These are phyloP conservation scores for Eremochloa ophiuroides DNA, from an alignment of 176 grass and related monocot genomes.

Conservation along the genomic window DNA sequence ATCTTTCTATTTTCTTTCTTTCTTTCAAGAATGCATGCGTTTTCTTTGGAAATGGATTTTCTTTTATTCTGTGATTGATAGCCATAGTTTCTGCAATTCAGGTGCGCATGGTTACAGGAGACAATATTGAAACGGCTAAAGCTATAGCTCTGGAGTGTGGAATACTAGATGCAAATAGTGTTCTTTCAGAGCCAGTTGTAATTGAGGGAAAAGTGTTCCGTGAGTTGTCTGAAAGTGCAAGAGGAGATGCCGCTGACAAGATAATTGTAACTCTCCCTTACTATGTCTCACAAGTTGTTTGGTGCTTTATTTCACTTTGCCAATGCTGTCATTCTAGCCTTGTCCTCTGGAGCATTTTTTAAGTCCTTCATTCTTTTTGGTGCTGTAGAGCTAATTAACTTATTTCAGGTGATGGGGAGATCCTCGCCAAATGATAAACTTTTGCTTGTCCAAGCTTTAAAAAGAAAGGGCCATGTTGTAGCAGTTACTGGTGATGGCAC, in stretches of 20 bases:
- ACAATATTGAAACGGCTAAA: constrained; percentile 94
- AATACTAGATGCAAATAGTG: constrained; percentile 56
- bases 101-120: constrained; percentile 98
- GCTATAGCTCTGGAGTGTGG: constrained; percentile 96
- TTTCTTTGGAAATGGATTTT: neutral
- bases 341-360: neutral
- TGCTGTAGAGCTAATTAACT: constrained; percentile 29
- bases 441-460: constrained; percentile 91
- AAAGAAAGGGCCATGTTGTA: constrained; percentile 85
- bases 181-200: constrained; percentile 38
- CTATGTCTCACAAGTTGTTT: neutral
- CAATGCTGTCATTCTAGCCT: neutral
- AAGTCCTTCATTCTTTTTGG: neutral
- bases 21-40: neutral
- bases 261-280: constrained; percentile 57
- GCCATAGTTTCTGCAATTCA: constrained; percentile 27
- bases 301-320: neutral
- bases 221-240: constrained; percentile 53
- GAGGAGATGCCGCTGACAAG: constrained; percentile 65
- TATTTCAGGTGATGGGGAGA: constrained; percentile 86
- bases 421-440: constrained; percentile 98
- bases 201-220: constrained; percentile 91
- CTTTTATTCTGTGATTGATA: neutral
- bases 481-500: constrained; percentile 98
- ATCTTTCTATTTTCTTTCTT: neutral